Base-by-base conservation (phyloP, 2,329 filamentous ascomycete species). In the Penicillium sp. region DNA sequence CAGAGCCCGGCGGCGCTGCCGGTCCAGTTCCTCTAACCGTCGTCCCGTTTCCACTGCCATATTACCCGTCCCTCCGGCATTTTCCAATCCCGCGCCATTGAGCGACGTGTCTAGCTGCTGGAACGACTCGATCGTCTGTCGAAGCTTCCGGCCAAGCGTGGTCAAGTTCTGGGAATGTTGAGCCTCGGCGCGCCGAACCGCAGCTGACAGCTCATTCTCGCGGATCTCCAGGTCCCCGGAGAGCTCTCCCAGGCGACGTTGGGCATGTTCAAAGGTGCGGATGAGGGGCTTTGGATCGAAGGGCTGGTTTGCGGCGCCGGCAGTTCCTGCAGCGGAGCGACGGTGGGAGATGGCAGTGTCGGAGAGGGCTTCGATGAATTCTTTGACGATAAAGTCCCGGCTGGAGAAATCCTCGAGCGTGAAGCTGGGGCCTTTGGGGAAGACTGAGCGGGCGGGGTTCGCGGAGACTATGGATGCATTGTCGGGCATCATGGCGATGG, bases 261-360 rank as follows among this genome's bases (percentile, higher is more conserved):
- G 79, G 47, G 87, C 87, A 74, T 86, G 81, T 74, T 99, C 95
- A 75, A 99, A 99, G 1, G 92, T 93, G 60, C 95, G 88, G 70
- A 99, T 99, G 68, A 99, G 82, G 35, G 95, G 96, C 78, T 99
- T 99, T 0, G 95, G 92, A 71, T 99, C 95, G 79, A 99, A 99
- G 81, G 83, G 62, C 80, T 82, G 64, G 56, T 74, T 76, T 57
- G 68, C 66, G 41, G 54, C 75, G 62, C 39, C 70, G 41, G 66
- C 66, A 34, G 76, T 67, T 62, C 75, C 70, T 35, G 85, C 83
- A 7, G 86, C 88, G 14, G 93, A 97, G 60, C 91, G 89, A 55
- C 95, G 90, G 71, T 88, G 90, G 22, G 84, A 82, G 38, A 92
- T 85, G 22, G 92, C 90, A 67, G 84, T 90, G 64, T 98, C 93